Percentiles rank a stretch among this genome's conserved stretches.
phyloP scores from a whole-genome alignment of 768 basidiomycete species.

The Leccinum imitatum region DNA sequence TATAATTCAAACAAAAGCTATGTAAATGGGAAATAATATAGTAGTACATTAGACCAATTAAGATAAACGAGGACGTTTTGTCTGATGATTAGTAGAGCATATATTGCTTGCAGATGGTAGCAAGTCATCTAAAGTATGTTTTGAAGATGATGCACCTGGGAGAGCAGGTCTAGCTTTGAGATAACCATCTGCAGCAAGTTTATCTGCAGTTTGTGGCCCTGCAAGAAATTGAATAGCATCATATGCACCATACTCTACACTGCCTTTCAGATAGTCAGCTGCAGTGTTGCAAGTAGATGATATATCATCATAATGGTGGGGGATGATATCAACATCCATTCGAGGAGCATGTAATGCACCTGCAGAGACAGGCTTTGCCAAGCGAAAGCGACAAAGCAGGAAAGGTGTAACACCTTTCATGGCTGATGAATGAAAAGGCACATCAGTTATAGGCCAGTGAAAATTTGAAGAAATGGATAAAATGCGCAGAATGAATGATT shows the following conservation, averaged over 20 bases:
- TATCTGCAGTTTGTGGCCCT: background rate
- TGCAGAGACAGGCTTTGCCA: background rate
- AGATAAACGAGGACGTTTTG: background rate
- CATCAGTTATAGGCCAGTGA: no score
- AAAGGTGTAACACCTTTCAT: background rate
- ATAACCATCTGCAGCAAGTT: background rate
- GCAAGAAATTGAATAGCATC: background rate
- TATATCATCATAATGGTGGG: background rate
- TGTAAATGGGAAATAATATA: no score
- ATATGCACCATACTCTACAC: background rate
- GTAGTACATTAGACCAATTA: background rate
- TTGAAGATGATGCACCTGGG: background rate
- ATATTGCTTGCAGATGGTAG: background rate
- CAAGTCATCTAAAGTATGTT: background rate
- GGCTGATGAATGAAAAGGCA: background rate
- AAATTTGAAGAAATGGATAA: background rate
- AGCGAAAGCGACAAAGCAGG: background rate
- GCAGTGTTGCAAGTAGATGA: background rate
- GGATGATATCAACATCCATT: background rate
- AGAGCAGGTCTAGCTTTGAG: background rate
- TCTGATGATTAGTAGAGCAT: background rate
- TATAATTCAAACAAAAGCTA: no score
- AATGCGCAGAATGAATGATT: background rate
- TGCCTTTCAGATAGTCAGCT: background rate
- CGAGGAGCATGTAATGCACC: background rate